These are phyloP conservation scores for Penicillium psychrosexuale DNA, from an alignment of 2,329 filamentous ascomycete species.

Conservation along the genomic window DNA sequence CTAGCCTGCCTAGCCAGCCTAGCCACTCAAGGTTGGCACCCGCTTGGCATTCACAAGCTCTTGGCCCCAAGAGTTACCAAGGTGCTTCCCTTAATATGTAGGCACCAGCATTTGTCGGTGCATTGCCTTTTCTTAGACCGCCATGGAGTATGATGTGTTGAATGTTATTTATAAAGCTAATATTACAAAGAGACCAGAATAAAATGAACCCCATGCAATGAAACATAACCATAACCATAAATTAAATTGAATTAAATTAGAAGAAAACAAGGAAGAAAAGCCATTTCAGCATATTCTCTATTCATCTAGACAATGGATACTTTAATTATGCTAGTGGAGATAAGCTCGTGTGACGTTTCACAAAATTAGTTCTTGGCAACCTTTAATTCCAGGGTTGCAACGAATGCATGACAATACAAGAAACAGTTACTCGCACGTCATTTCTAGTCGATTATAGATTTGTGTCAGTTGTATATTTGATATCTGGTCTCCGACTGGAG, in stretches of 20 bases:
- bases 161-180: neutral
- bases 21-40: conserved; percentile 7
- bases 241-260: neutral
- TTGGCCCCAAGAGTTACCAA: conserved; percentile 8
- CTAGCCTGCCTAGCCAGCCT: neutral
- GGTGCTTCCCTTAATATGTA: neutral
- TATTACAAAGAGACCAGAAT: neutral
- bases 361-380: conserved; percentile 29
- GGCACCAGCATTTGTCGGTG: conserved; percentile 12
- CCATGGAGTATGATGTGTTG: neutral
- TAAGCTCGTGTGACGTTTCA: conserved; percentile 41
- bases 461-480: neutral
- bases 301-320: conserved; percentile 19
- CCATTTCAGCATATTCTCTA: conserved; percentile 11
- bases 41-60: conserved; percentile 16
- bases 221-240: neutral
- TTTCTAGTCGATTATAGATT: neutral
- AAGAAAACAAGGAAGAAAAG: neutral
- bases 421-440: conserved; percentile 14
- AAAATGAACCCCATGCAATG: conserved; percentile 3
- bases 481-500: neutral
- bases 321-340: conserved; percentile 39
- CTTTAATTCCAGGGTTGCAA: conserved; percentile 33
- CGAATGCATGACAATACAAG: conserved; percentile 22
- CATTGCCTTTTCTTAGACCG: neutral